Base-by-base conservation (phyloP, 768 basidiomycete genomes). In the Suillus paluster region DNA sequence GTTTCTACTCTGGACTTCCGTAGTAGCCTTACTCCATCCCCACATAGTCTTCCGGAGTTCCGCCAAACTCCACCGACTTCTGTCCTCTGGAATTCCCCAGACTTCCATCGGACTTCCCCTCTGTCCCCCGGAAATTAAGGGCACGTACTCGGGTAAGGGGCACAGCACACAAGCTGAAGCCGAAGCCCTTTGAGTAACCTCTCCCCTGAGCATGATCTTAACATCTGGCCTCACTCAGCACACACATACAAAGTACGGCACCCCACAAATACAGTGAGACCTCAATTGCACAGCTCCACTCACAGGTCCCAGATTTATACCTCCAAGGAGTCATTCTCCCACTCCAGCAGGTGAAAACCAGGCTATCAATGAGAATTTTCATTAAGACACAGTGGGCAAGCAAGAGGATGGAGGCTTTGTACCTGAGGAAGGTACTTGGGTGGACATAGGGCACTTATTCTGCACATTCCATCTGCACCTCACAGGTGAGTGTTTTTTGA, bases 191-290 rank as follows among this genome's bases (percentile, higher is more conserved):
- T n/a, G n/a, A n/a, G n/a, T n/a, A n/a, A n/a, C n/a, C n/a, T n/a
- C n/a, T n/a, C n/a, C n/a, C n/a, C n/a, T n/a, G n/a, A n/a, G n/a
- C n/a, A n/a, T n/a, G n/a, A n/a, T n/a, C n/a, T n/a, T n/a, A n/a
- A n/a, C n/a, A n/a, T 52, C 50, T 52, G 49, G 50, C 30, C 50
- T 52, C 30, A 52, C 50, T n/a, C 17, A 52, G 19, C 50, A 52
- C 30, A 52, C 33, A n/a, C 12, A n/a, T 30, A 4, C 30, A 1
- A 19, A 1, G 30, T 19, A 50, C 3, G 7, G 46, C 1, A 48
- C 25, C 15, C 46, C 14, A 15, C 45, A 25, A 46, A 15, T 27
- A 17, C 23, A 48, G n/a, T n/a, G n/a, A 48, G 2, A 25, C 23
- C 46, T 48, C 46, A 48, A 48, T 48, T 15, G 8, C 23, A 25